Evolutionary conservation across 2,329 filamentous ascomycete genomes (phyloP), one percentile per base, ranked within the genome.

Genomic region (Alternaria alternata): DNA sequence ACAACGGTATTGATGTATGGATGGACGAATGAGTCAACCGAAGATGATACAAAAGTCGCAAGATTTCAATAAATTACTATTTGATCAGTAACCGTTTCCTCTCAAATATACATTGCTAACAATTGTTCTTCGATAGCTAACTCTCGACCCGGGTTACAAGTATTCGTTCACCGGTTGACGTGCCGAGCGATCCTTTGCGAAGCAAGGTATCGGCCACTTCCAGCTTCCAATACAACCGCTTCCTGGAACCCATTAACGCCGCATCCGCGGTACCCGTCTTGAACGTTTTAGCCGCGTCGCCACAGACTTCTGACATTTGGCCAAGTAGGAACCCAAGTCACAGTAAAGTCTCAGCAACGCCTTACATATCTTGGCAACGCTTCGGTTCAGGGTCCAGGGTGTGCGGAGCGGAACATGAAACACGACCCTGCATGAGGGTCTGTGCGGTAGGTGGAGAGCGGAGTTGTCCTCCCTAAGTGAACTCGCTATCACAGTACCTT

Each of bases 301-400:
- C 28, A 26, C 30, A 14, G 32, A 36, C 32, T 14, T 36, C 5
- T 14, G 32, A 54, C 24, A 14, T 38, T 9, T 14, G 32, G n/a
- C 36, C 20, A 44, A 38, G 7, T 1, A n/a, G 36, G 4, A 38
- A 30, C 4, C 30, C 60, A 68, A 68, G 69, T 65, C 59, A 57
- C 63, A 66, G 22, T n/a, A 49, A 59, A 53, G 68, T 72, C 68
- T 70, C 66, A 65, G 61, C 54, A 55, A 56, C 55, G 54, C 54
- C 54, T 63, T 69, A 44, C 16, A 16, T 9, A 7, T 44, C 68
- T 72, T 68, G 68, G 65, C 68, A 28, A 47, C 18, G 18, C 20
- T 14, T 16, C 12, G 9, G 18, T 24, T 39, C 41, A n/a, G 18
- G 41, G 48, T 41, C 20, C 11, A 26, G 32, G 46, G 49, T 43